phyloP scores from a whole-genome alignment of 306 rosid genomes.

The Gynostemma pentaphyllum region DNA sequence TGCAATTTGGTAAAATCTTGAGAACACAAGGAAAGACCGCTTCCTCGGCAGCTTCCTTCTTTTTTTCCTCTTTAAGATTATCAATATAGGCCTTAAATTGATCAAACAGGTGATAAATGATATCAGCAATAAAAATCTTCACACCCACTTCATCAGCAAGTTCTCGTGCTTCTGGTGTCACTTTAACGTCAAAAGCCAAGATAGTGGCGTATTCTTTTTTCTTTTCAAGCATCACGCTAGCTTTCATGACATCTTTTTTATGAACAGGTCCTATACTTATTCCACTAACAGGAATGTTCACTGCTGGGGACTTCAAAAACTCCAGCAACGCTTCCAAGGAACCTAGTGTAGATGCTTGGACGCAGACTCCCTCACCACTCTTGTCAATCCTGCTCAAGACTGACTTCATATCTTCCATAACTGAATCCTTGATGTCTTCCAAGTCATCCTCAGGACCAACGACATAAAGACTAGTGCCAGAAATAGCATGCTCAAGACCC shows the following conservation, averaged over 20 bases:
- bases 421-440: slow-evolving; percentile 58
- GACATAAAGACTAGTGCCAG: slow-evolving; percentile 77
- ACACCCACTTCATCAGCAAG: slow-evolving; percentile 84
- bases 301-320: slow-evolving; percentile 80
- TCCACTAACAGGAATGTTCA: slow-evolving; percentile 89
- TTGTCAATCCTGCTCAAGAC: slow-evolving; percentile 83
- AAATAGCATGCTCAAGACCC: slow-evolving; percentile 98
- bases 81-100: slow-evolving; percentile 89
- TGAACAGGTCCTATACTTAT: slow-evolving; percentile 95
- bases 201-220: slow-evolving; percentile 69
- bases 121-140: slow-evolving; percentile 76
- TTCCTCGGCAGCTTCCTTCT: slow-evolving; percentile 84
- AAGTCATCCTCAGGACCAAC: slow-evolving; percentile 79
- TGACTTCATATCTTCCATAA: slow-evolving; percentile 76
- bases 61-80: slow-evolving; percentile 84
- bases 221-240: slow-evolving; percentile 95
- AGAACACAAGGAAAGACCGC: slow-evolving; percentile 89
- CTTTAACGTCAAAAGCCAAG: slow-evolving; percentile 98
- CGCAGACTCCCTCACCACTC: slow-evolving; percentile 94
- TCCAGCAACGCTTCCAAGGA: slow-evolving; percentile 93
- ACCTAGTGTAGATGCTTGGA: slow-evolving; percentile 95
- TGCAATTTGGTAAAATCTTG: slow-evolving; percentile 63
- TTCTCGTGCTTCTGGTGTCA: slow-evolving; percentile 82
- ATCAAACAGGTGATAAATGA: slow-evolving; percentile 85
- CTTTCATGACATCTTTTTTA: slow-evolving; percentile 95